Conservation (phyloP, 192 early-diverging fungal species). For the Obelidium mucronatum region DNA sequence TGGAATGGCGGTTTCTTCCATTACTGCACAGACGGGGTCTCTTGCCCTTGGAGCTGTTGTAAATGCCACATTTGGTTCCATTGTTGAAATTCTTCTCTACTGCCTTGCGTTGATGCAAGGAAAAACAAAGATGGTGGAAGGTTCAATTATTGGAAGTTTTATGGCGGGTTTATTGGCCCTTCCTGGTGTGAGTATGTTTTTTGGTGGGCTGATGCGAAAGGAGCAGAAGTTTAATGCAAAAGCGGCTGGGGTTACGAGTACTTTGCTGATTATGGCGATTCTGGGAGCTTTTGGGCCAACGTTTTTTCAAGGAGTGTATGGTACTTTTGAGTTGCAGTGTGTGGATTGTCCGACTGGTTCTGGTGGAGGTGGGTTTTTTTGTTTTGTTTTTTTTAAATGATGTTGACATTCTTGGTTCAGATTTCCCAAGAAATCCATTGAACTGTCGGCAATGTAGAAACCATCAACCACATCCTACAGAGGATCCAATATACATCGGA, state of each 20-base stretch:
- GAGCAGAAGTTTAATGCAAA: conserved; percentile 96
- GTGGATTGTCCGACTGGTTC: conserved; percentile 44
- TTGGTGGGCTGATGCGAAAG: conserved; percentile 87
- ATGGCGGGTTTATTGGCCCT: conserved; percentile 87
- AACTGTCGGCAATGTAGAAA: conserved; percentile 27
- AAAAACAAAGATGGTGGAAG: conserved; percentile 87
- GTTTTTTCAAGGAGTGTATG: conserved; percentile 92
- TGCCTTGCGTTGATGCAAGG: conserved; percentile 87
- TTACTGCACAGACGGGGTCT: conserved; percentile 89
- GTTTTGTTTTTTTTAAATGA: background rate
- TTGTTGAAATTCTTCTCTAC: conserved; percentile 96
- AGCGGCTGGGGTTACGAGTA: conserved; percentile 91
- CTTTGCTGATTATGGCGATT: conserved; percentile 93
- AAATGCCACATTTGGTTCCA: conserved; percentile 97
- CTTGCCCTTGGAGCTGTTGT: conserved; percentile 93
- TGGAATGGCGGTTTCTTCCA: conserved; percentile 95
- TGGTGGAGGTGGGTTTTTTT: conserved; percentile 16
- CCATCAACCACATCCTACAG: conserved; percentile 58
- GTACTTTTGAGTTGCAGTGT: conserved; percentile 70
- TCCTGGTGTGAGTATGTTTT: conserved; percentile 95
- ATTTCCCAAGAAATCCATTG: background rate
- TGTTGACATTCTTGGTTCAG: background rate
- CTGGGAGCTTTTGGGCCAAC: conserved; percentile 94
- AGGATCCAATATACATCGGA: conserved; percentile 81
- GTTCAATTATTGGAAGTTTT: conserved; percentile 90